Conservation (phyloP, 768 basidiomycete species). For the Pleurotus sapidus region DNA sequence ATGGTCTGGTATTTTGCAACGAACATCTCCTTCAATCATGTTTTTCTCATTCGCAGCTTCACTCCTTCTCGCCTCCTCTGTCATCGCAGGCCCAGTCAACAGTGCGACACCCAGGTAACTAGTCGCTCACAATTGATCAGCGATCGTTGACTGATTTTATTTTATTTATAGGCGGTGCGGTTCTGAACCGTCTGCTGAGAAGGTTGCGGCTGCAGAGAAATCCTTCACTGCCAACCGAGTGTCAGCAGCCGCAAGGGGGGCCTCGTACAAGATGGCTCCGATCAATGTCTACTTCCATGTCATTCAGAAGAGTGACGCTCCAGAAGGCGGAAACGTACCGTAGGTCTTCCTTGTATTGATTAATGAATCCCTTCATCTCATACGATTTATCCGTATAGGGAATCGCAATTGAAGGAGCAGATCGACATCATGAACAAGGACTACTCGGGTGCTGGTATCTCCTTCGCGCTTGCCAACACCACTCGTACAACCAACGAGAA, state of each 20-base stretch:
- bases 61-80: slow-evolving; percentile 23
- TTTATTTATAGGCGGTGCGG: slow-evolving; percentile 32
- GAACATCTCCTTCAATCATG: background rate
- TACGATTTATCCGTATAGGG: slow-evolving; percentile 19
- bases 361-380: background rate
- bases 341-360: slow-evolving; percentile 15
- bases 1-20: background rate
- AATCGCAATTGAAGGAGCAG: slow-evolving; percentile 32
- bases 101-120: slow-evolving; percentile 14
- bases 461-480: slow-evolving; percentile 38
- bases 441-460: slow-evolving; percentile 34
- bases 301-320: slow-evolving; percentile 25
- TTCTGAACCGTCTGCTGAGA: slow-evolving; percentile 29
- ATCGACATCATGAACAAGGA: slow-evolving; percentile 41
- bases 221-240: slow-evolving; percentile 39
- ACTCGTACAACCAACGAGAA: slow-evolving; percentile 38
- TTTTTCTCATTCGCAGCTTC: slow-evolving; percentile 9
- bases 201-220: slow-evolving; percentile 32
- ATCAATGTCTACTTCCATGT: slow-evolving; percentile 31
- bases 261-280: background rate
- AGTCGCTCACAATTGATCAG: slow-evolving; percentile 10
- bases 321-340: slow-evolving; percentile 40
- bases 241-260: slow-evolving; percentile 8
- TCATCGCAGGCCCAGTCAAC: slow-evolving; percentile 23
- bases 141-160: background rate